Evolutionary conservation across 73 alveolate species (phyloP).

Genomic region (Uronychia setigera): DNA sequence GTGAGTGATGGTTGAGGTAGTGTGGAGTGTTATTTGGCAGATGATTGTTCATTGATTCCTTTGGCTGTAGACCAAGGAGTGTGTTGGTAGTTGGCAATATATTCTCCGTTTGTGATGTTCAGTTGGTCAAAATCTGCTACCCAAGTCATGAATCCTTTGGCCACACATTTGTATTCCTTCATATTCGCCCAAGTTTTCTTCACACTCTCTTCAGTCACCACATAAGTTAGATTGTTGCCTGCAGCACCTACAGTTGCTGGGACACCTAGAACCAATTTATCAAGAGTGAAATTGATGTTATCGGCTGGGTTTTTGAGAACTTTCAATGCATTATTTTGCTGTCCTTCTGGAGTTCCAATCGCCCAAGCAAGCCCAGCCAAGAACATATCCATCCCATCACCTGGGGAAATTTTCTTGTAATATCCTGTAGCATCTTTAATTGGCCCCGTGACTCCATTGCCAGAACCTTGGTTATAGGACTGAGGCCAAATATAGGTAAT

Average conservation of each 20-base stretch:
- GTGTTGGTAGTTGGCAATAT: background rate
- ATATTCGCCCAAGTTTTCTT: background rate
- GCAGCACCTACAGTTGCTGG: background rate
- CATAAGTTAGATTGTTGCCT: background rate
- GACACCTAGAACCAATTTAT: background rate
- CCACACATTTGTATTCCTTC: background rate
- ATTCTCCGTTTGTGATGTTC: background rate
- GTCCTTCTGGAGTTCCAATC: background rate
- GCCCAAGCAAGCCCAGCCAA: background rate
- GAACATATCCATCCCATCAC: background rate
- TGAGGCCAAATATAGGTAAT: background rate
- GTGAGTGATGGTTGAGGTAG: conserved; percentile 4
- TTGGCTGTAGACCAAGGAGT: background rate
- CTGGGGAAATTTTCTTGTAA: background rate
- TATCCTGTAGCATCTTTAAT: background rate
- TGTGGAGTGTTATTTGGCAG: background rate
- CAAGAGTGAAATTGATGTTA: background rate
- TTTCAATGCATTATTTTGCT: background rate
- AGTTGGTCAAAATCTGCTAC: background rate
- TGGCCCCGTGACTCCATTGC: background rate
- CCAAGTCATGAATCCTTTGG: background rate
- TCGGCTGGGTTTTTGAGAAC: background rate
- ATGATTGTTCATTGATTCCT: background rate
- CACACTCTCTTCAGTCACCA: background rate
- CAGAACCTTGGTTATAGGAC: background rate